These are phyloP conservation scores for Pterulicium gracile DNA, from an alignment of 1,284 basidiomycete genomes.

Conservation along the genomic window DNA sequence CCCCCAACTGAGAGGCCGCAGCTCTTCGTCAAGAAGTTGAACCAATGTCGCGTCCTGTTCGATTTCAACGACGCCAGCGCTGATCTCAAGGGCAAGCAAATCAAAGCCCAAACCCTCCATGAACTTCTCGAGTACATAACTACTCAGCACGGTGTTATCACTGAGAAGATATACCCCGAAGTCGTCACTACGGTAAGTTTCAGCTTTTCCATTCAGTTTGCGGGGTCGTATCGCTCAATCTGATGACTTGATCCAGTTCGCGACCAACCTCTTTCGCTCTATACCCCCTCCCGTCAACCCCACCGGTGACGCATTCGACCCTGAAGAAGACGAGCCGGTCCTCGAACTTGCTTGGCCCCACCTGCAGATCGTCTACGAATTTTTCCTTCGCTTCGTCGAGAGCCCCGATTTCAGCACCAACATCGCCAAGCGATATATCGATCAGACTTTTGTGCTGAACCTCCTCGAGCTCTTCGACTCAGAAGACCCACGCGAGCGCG, in stretches of 20 bases:
- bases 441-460: slow-evolving; percentile 92
- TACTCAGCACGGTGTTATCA: slow-evolving; percentile 92
- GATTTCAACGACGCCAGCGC: slow-evolving; percentile 98
- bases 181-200: slow-evolving; percentile 89
- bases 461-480: slow-evolving; percentile 98
- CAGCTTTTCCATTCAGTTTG: slow-evolving; percentile 4
- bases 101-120: slow-evolving; percentile 95
- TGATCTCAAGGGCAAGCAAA: slow-evolving; percentile 95
- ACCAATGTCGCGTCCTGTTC: slow-evolving; percentile 94
- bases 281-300: slow-evolving; percentile 99
- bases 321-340: slow-evolving; percentile 98
- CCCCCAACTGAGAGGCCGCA: slow-evolving; percentile 81
- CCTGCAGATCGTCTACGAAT: slow-evolving; percentile 99
- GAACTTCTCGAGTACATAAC: slow-evolving; percentile 99
- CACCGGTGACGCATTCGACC: slow-evolving; percentile 96
- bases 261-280: slow-evolving; percentile 95
- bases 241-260: slow-evolving; percentile 57
- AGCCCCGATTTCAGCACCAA: slow-evolving; percentile 98
- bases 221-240: slow-evolving; percentile 1
- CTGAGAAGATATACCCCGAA: slow-evolving; percentile 97
- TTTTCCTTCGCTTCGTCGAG: slow-evolving; percentile 99
- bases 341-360: slow-evolving; percentile 99
- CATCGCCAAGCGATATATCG: slow-evolving; percentile 95
- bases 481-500: slow-evolving; percentile 97
- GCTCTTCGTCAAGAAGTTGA: slow-evolving; percentile 90